Evolutionary conservation across 495 filamentous ascomycete genomes (phyloP).

Genomic region (Cercophora newfieldiana): DNA sequence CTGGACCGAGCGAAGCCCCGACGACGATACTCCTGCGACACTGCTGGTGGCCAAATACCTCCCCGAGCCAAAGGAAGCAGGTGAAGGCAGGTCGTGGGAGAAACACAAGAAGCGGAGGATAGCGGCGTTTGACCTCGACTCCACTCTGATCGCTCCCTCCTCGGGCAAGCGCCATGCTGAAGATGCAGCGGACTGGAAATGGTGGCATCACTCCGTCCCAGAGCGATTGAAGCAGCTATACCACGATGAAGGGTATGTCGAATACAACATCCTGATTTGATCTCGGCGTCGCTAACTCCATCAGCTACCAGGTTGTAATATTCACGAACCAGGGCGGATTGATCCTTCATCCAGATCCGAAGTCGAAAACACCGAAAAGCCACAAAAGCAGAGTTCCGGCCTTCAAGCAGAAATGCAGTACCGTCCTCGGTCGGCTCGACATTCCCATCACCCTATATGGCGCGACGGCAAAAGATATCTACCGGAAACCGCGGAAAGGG

Average conservation of each 20-base stretch:
- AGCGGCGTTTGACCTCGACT: conserved; percentile 92
- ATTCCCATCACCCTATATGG: conserved; percentile 82
- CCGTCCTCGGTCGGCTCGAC: conserved; percentile 69
- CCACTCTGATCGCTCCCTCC: conserved; percentile 74
- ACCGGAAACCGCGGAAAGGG: conserved; percentile 80
- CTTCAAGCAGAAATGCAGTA: conserved; percentile 76
- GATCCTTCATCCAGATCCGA: conserved; percentile 63
- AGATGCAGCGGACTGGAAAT: conserved; percentile 82
- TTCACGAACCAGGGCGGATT: conserved; percentile 88
- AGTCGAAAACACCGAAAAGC: conserved; percentile 65
- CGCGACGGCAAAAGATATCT: conserved; percentile 75
- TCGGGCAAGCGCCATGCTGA: conserved; percentile 79
- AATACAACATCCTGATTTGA: neutral
- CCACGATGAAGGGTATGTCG: conserved; percentile 73
- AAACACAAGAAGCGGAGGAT: conserved; percentile 58
- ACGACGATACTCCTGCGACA: conserved; percentile 47
- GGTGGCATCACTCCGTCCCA: conserved; percentile 82
- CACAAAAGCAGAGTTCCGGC: conserved; percentile 60
- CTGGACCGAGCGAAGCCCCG: conserved; percentile 66
- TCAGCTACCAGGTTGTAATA: conserved; percentile 74
- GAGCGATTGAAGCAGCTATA: conserved; percentile 62
- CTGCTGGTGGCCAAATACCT: conserved; percentile 76
- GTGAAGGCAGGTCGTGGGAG: conserved; percentile 26
- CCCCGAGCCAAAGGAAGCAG: conserved; percentile 34
- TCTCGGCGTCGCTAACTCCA: conserved; percentile 7